Conservation (phyloP, 2,329 filamentous ascomycete species). For the Neonectria sp. region DNA sequence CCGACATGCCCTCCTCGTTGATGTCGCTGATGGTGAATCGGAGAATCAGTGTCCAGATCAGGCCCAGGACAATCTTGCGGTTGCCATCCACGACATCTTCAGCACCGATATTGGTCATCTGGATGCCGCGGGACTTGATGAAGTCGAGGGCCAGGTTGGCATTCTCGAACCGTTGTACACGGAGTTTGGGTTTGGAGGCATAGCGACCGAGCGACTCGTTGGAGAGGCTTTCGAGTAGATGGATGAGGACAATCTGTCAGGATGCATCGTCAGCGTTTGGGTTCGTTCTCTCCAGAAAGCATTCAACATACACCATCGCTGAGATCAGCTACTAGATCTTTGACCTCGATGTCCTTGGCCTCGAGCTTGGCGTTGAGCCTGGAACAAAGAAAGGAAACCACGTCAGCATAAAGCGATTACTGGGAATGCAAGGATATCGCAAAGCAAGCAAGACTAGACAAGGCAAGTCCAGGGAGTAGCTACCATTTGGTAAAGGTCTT, state of each 20-base stretch:
- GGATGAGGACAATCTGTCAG: conserved; percentile 88
- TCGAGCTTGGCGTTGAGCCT: conserved; percentile 98
- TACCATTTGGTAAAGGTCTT: conserved; percentile 99
- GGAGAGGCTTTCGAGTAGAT: conserved; percentile 96
- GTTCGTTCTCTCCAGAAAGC: background rate
- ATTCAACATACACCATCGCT: conserved; percentile 87
- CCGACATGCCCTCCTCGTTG: conserved; percentile 97
- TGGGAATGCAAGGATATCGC: background rate
- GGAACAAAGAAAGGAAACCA: conserved; percentile 22
- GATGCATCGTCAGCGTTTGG: conserved; percentile 37
- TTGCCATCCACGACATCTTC: conserved; percentile 99
- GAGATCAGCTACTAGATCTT: conserved; percentile 90
- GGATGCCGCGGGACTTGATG: conserved; percentile 90
- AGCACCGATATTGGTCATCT: conserved; percentile 98
- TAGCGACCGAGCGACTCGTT: conserved; percentile 96
- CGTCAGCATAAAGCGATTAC: conserved; percentile 6
- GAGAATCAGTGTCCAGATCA: conserved; percentile 99
- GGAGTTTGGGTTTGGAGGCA: conserved; percentile 94
- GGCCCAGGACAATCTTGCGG: conserved; percentile 94
- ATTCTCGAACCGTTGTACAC: conserved; percentile 98
- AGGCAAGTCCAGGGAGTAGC: conserved; percentile 7
- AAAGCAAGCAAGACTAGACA: conserved; percentile 15
- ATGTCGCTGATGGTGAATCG: conserved; percentile 99
- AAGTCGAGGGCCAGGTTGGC: conserved; percentile 96
- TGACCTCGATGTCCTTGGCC: conserved; percentile 82